A percentile compares a stretch with the other conserved stretches of the same genome.
Conservation (phyloP, 2,329 filamentous ascomycete species). For the Talaromyces funiculosus region DNA sequence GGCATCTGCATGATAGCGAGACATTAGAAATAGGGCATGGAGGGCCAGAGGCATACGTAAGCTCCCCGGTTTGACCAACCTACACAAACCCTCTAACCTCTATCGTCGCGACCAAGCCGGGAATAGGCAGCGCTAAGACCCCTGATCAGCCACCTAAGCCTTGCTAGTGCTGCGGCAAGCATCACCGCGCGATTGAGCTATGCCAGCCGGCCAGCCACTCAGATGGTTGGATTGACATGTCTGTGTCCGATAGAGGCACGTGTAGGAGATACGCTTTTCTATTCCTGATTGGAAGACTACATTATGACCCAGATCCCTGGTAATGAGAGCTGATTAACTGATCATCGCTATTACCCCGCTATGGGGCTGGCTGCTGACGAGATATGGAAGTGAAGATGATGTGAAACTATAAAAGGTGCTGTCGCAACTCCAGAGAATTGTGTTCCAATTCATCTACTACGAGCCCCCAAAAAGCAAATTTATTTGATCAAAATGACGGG, state of each 20-base stretch:
- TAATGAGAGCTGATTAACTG: not conserved
- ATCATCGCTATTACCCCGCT: not conserved
- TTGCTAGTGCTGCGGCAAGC: slow-evolving; percentile 6
- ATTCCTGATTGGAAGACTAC: not conserved
- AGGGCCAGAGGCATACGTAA: not conserved
- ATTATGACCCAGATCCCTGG: not conserved
- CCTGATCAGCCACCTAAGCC: slow-evolving; percentile 3
- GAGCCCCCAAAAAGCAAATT: not conserved
- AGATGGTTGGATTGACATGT: not conserved
- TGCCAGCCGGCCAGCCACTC: not conserved
- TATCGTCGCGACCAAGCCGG: not conserved
- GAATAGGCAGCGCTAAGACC: not conserved
- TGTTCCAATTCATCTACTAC: not conserved
- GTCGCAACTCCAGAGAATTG: not conserved
- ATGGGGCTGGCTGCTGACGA: not conserved
- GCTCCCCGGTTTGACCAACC: not conserved
- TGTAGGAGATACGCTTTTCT: not conserved
- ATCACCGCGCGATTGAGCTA: not conserved
- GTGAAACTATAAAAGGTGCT: not conserved
- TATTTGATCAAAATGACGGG: not conserved
- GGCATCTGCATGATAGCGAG: not conserved
- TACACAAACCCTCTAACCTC: not conserved
- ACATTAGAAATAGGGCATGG: not conserved
- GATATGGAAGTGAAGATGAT: not conserved
- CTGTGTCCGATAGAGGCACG: not conserved